Conservation (phyloP, 2,329 filamentous ascomycete genomes). For the Cercospora sp. region DNA sequence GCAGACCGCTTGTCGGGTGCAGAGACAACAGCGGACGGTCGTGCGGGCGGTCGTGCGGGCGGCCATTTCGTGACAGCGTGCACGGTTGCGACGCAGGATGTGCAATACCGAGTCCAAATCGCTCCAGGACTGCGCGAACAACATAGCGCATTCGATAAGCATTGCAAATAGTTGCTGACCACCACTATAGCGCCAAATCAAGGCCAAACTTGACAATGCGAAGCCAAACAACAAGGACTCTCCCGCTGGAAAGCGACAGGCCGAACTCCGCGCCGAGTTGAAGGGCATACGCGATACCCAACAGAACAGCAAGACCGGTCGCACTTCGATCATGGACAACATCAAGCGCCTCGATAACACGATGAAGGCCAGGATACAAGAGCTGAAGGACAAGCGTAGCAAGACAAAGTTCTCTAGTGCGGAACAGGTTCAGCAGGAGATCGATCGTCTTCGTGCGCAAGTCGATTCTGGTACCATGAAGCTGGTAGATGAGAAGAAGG, state of each 20-base stretch:
- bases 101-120: neutral
- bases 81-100: neutral
- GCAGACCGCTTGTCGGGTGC: constrained; percentile 3
- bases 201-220: constrained; percentile 82
- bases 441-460: constrained; percentile 75
- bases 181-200: constrained; percentile 70
- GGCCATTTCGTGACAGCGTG: neutral
- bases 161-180: constrained; percentile 19
- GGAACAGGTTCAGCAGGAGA: constrained; percentile 84
- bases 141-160: neutral
- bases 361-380: constrained; percentile 77
- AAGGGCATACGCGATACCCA: constrained; percentile 85
- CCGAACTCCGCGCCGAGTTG: constrained; percentile 80
- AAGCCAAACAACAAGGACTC: constrained; percentile 80
- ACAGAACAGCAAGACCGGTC: constrained; percentile 79
- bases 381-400: constrained; percentile 82
- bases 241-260: constrained; percentile 76
- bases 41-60: neutral
- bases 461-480: constrained; percentile 91
- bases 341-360: constrained; percentile 90
- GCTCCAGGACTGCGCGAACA: neutral
- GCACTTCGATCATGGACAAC: constrained; percentile 77
- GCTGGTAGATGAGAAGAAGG: constrained; percentile 96
- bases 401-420: constrained; percentile 82
- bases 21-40: neutral